Percentiles rank a stretch among this genome's conserved stretches.
Evolutionary conservation across 306 rosid species (phyloP).

Genomic region (Cercis canadensis): DNA sequence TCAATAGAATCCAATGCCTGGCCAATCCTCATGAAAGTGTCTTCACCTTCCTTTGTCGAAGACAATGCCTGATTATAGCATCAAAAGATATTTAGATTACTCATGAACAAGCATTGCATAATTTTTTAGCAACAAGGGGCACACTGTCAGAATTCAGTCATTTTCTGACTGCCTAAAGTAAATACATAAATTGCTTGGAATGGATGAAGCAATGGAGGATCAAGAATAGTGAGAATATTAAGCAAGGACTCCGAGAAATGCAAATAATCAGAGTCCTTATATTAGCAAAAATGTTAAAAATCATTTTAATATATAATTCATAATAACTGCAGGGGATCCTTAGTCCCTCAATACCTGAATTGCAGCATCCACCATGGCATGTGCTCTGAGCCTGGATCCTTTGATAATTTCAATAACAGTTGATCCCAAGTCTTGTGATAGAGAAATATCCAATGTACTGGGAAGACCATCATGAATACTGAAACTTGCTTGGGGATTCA

Average conservation of each 20-base stretch:
- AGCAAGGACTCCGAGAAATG: constrained; percentile 2
- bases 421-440: constrained; percentile 65
- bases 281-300: constrained; percentile 3
- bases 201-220: constrained; percentile 4
- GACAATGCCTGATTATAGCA: constrained; percentile 66
- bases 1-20: constrained; percentile 72
- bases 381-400: constrained; percentile 72
- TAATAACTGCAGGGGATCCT: background rate
- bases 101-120: background rate
- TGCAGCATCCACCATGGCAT: constrained; percentile 82
- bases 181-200: constrained; percentile 8
- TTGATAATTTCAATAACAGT: constrained; percentile 66
- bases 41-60: constrained; percentile 80
- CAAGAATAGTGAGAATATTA: background rate
- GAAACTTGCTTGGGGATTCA: constrained; percentile 54
- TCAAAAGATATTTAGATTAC: constrained; percentile 1
- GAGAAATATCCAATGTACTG: constrained; percentile 55
- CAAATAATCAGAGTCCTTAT: background rate
- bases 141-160: background rate
- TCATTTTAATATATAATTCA: constrained; percentile 22
- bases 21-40: constrained; percentile 66
- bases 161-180: constrained; percentile 16
- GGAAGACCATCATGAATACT: constrained; percentile 48
- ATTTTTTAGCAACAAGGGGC: background rate
- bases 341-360: constrained; percentile 64